Evolutionary conservation across 805 yeast genomes (phyloP).

Genomic region (Jamesozyma lodderae): DNA sequence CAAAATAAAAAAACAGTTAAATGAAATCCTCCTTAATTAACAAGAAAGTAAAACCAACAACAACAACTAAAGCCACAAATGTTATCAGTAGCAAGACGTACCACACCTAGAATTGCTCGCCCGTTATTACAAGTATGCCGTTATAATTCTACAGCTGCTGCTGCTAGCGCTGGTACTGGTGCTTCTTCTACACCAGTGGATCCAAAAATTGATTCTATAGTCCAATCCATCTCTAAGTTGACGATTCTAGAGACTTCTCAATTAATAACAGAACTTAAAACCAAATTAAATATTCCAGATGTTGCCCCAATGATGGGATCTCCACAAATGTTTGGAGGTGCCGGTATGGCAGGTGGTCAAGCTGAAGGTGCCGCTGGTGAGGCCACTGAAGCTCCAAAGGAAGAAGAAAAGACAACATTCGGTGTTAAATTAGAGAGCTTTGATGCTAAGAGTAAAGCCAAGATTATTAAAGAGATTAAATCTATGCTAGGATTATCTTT

Average conservation of each 20-base stretch:
- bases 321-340: too few relatives aligned
- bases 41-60: neutral
- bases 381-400: slow-evolving; percentile 64
- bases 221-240: slow-evolving; percentile 80
- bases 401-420: slow-evolving; percentile 89
- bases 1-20: neutral
- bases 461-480: slow-evolving; percentile 96
- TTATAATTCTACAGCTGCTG: neutral
- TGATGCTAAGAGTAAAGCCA: slow-evolving; percentile 92
- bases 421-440: slow-evolving; percentile 85
- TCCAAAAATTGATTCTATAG: slow-evolving; percentile 81
- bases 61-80: neutral
- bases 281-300: slow-evolving; percentile 86
- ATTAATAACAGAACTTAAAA: slow-evolving; percentile 69
- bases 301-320: slow-evolving; percentile 38
- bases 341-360: slow-evolving; percentile 43
- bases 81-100: slow-evolving; percentile 5
- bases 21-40: neutral
- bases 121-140: slow-evolving; percentile 2
- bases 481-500: slow-evolving; percentile 80
- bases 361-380: slow-evolving; percentile 56
- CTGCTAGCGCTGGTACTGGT: neutral
- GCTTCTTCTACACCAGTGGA: slow-evolving; percentile 38
- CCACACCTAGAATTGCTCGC: slow-evolving; percentile 2
- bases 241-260: slow-evolving; percentile 91